Base-by-base conservation (phyloP, 768 basidiomycete genomes). In the Mycena amicta region DNA sequence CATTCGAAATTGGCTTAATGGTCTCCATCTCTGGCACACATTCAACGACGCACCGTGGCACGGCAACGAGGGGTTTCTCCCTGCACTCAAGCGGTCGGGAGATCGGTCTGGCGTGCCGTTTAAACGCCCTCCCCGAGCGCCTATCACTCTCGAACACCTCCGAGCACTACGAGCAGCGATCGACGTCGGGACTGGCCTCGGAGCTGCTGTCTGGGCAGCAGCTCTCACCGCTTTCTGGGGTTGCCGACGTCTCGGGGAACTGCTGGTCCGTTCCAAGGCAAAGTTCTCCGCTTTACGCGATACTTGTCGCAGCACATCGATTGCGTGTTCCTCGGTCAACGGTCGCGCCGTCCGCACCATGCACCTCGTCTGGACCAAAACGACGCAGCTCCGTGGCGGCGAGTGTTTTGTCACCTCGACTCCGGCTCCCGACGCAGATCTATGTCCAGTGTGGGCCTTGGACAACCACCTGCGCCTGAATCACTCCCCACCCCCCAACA, bases 331-430 rank as follows among this genome's bases (percentile, higher is more conserved):
- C 13, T n/a, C 6, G 8, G 8, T 8, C 5, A 8, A 8, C 5
- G 43, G 43, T 8, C 43, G 43, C 22, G 43, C 6, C 22, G 43
- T 45, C 8, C 8, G 6, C 15, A 8, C 25, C 4, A 57, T 68
- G n/a, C 53, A 60, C 40, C 29, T 68, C 3, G 58, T 61, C 0
- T 68, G 65, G 62, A 64, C 65, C 2, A 66, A 65, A 26, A 62
- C 59, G 1, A 65, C 55, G 0, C 20, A 25, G 0, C 29, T 39
- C 58, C 1, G 37, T 49, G n/a, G n/a, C n/a, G n/a, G n/a, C n/a
- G n/a, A n/a, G n/a, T n/a, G n/a, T n/a, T n/a, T n/a, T n/a, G n/a
- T n/a, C n/a, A n/a, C n/a, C n/a, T n/a, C n/a, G n/a, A n/a, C n/a
- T n/a, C n/a, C n/a, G n/a, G n/a, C n/a, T n/a, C n/a, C n/a, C n/a